Evolutionary conservation across 306 rosid species (phyloP), one percentile per base, ranked within the genome.

Genomic region (Ochetophila trinervis): DNA sequence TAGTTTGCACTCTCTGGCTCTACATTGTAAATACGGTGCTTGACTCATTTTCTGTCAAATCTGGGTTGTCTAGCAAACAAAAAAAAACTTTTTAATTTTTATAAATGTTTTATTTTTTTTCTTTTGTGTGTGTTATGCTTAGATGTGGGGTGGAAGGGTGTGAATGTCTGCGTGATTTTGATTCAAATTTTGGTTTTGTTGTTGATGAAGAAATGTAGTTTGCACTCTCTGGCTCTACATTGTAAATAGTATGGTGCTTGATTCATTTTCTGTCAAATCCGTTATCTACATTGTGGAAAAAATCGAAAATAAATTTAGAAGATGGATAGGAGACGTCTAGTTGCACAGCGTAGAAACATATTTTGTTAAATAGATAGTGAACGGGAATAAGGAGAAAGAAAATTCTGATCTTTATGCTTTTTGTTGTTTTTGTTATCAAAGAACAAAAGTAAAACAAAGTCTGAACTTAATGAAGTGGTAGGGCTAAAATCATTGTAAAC

Each of bases 231-330:
- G 16, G 9, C 78, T 65, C 32, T 23, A 55, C 56, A 36, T 76
- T 74, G 63, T 69, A 53, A 62, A 57, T 32, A 15, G 27, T 49
- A 40, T 42, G 44, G 22, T 45, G 42, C 1, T 72, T 57, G 62
- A 69, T 19, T 57, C 55, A 1, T 59, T 51, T 20, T n/a, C n/a
- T 8, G 65, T 54, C 67, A 19, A 30, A 63, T 40, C 75, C 35
- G n/a, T 57, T 63, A 63, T 61, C 73, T 67, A 51, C 85, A 76
- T 85, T 77, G 49, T 69, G 69, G 45, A 22, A 36, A 19, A 68
- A 64, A 53, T 60, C 72, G 20, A 22, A 48, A 35, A 52, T 24
- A 56, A 53, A 51, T 62, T 37, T 7, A 22, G 40, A 55, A 9
- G 42, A 42, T 34, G 59, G 36, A 19, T 42, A 42, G 13, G 16